Evolutionary conservation across 352 stramenopile genomes (phyloP), one percentile per base, ranked within the genome.

Genomic region (Globisporangium heterothallicum): DNA sequence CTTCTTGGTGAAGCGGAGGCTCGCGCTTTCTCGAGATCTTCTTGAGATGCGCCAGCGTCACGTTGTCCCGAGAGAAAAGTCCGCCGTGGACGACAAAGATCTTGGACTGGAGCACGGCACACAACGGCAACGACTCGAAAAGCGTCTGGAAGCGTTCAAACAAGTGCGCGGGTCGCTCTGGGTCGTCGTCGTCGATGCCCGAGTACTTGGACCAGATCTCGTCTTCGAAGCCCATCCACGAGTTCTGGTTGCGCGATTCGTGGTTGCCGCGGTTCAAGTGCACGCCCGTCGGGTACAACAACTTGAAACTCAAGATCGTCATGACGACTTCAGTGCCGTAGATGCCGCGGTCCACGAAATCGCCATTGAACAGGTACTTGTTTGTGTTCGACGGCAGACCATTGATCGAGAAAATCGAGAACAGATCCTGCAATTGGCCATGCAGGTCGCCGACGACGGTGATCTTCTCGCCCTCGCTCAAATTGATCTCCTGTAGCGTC

Each of bases 361-460:
- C 94, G 0, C 94, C 94, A 64, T 98, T 98, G 72, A 98, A 98
- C 1, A 98, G 64, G 63, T 98, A 97, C 59, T 89, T 89, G 68
- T 97, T 98, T n/a, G 83, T 88, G 9, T 46, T 41, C 9, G 72
- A 89, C 6, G 95, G 94, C 32, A 96, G 58, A 0, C 91, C 92
- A 56, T 96, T 97, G 57, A 96, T 86, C 12, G 78, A 96, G 43
- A 98, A 97, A 44, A 98, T 97, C 6, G 89, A 90, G 49, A 95
- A 97, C 2, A 98, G 70, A 54, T 98, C 95, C 35, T 97, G 82
- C 16, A 98, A 63, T 60, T 98, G 92, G n/a, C 92, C 92, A 61
- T 98, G 92, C 21, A 97, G 75, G 69, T 98, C 92, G 6, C 92
- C 92, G 3, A 97, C 69, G 32, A 98, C 85, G 10, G 92, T 98